Conservation (phyloP, 108 stramenopile species). For the Seminavis robusta region DNA sequence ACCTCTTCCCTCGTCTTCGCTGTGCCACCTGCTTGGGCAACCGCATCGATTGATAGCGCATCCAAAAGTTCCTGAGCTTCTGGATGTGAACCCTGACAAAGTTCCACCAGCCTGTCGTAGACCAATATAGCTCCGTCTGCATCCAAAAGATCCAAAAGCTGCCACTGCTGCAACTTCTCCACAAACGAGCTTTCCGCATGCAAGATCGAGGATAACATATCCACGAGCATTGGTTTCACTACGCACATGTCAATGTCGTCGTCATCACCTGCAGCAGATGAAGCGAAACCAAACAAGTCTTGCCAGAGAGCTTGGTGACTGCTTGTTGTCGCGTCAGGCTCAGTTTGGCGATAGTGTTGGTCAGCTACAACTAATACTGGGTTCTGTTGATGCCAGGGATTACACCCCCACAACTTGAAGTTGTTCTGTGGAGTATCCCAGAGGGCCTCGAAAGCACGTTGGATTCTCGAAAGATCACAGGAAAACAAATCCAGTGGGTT, state of each 20-base stretch:
- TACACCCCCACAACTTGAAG: constrained; percentile 41
- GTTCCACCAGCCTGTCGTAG: constrained; percentile 46
- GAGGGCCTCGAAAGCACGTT: constrained; percentile 30
- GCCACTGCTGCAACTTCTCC: constrained; percentile 36
- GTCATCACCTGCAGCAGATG: no score
- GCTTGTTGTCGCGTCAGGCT: no score
- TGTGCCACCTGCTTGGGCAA: neutral
- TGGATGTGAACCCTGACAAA: constrained; percentile 40
- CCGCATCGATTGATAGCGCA: neutral
- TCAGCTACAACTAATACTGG: no score
- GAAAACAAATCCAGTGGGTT: constrained; percentile 65
- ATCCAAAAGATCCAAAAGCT: constrained; percentile 60
- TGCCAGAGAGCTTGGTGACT: no score
- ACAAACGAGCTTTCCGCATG: no score
- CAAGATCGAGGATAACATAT: no score
- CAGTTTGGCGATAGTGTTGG: no score
- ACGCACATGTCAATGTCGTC: no score
- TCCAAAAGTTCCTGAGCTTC: constrained; percentile 40
- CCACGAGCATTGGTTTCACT: no score
- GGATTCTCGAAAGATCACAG: constrained; percentile 18
- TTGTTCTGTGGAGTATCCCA: constrained; percentile 63
- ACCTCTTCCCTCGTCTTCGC: neutral
- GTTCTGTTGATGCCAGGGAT: no score
- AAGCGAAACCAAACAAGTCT: no score
- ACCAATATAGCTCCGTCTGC: constrained; percentile 65